Conservation (phyloP, 495 filamentous ascomycete genomes). For the Cairneyella variabilis region DNA sequence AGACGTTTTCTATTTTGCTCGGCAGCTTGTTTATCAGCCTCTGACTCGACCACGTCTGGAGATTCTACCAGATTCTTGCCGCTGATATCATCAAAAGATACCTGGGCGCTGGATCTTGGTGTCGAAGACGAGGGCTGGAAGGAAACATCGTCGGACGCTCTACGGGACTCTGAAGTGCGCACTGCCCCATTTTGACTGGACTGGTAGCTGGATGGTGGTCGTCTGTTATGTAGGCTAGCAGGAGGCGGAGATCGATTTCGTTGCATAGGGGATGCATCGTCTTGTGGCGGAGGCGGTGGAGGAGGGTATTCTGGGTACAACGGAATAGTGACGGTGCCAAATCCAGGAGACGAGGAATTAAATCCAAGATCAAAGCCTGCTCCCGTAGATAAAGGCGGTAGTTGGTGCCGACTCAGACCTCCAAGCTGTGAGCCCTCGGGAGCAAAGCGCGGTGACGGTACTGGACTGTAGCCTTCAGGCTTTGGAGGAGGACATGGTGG, state of each 20-base stretch:
- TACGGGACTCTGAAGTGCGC: constrained; percentile 17
- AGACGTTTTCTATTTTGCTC: constrained; percentile 17
- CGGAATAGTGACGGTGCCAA: constrained; percentile 23
- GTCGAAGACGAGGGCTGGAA: constrained; percentile 13
- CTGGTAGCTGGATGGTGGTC: constrained; percentile 35
- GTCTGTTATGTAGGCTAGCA: constrained; percentile 34
- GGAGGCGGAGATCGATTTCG: constrained; percentile 28
- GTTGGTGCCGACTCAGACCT: constrained; percentile 10
- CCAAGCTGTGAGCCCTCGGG: background rate
- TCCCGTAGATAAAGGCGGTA: constrained; percentile 16
- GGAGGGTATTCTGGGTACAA: constrained; percentile 30
- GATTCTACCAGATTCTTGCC: background rate
- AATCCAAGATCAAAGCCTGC: constrained; percentile 12
- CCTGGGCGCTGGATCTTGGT: constrained; percentile 23
- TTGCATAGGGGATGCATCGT: constrained; percentile 14
- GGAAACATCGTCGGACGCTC: constrained; percentile 23
- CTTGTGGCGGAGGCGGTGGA: constrained; percentile 26
- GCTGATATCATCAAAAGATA: constrained; percentile 14
- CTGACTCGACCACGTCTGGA: background rate
- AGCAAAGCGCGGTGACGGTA: constrained; percentile 15
- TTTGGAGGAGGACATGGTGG: constrained; percentile 18
- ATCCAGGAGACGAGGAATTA: background rate
- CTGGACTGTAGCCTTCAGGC: constrained; percentile 20
- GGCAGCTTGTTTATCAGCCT: constrained; percentile 14
- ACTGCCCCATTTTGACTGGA: constrained; percentile 12